A percentile compares a stretch with the other conserved stretches of the same genome.
Evolutionary conservation across 352 stramenopile genomes (phyloP).

Genomic region (Phytophthora chlamydospora): DNA sequence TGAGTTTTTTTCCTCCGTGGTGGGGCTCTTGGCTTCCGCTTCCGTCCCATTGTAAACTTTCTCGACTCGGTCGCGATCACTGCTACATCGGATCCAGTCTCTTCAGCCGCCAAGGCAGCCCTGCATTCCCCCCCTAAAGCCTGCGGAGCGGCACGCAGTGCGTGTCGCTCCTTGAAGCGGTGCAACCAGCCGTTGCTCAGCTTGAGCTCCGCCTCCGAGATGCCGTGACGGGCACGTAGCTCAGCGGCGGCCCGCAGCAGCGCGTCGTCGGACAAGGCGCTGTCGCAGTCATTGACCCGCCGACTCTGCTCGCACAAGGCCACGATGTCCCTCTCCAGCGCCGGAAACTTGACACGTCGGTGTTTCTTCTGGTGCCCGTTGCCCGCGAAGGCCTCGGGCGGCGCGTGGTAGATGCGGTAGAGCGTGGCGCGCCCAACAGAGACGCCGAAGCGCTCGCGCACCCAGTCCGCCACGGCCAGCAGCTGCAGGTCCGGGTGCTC

Average conservation of each 20-base stretch:
- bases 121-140: conserved; percentile 5
- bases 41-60: neutral
- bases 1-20: neutral
- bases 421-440: conserved; percentile 48
- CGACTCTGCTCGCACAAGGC: conserved; percentile 33
- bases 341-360: conserved; percentile 53
- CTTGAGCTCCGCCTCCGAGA: conserved; percentile 42
- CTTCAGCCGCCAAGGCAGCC: neutral
- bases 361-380: conserved; percentile 41
- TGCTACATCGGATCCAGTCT: neutral
- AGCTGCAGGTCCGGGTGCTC: conserved; percentile 39
- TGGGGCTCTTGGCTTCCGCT: conserved; percentile 23
- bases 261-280: conserved; percentile 30
- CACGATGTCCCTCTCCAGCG: conserved; percentile 43
- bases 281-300: neutral
- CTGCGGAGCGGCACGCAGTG: conserved; percentile 14
- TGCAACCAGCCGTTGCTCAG: conserved; percentile 56
- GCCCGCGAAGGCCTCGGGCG: conserved; percentile 35
- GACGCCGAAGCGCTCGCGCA: conserved; percentile 39
- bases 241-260: conserved; percentile 37
- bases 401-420: conserved; percentile 51
- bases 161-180: conserved; percentile 51
- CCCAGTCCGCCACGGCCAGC: conserved; percentile 40
- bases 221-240: conserved; percentile 40
- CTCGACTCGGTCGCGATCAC: neutral